Percentiles rank a stretch among this genome's conserved stretches.
Evolutionary conservation across 2,329 filamentous ascomycete species (phyloP).

Genomic region (Claviceps sp.): DNA sequence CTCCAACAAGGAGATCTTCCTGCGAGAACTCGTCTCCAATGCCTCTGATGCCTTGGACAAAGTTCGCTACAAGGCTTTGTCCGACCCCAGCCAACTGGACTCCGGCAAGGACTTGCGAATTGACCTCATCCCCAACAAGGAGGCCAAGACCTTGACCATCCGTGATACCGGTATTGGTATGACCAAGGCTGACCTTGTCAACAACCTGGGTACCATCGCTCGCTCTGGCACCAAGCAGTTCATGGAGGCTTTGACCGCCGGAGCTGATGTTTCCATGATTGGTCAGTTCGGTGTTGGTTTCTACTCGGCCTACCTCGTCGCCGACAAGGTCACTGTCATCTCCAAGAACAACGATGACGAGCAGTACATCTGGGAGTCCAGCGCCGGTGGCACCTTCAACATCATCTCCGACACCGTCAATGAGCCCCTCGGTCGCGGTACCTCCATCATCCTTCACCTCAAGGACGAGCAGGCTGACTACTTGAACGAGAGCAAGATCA

Average conservation of each 20-base stretch:
- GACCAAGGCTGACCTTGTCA: slow-evolving; percentile 99
- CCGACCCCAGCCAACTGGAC: slow-evolving; percentile 94
- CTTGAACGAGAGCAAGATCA: slow-evolving; percentile 97
- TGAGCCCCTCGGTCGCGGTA: slow-evolving; percentile 82
- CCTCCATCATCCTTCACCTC: slow-evolving; percentile 95
- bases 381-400: slow-evolving; percentile 93
- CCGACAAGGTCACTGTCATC: slow-evolving; percentile 86
- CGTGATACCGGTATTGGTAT: slow-evolving; percentile 98
- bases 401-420: slow-evolving; percentile 83
- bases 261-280: slow-evolving; percentile 99
- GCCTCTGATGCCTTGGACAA: slow-evolving; percentile 98
- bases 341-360: slow-evolving; percentile 99
- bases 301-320: slow-evolving; percentile 99
- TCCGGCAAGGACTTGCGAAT: slow-evolving; percentile 95
- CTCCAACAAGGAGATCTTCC: slow-evolving; percentile 99
- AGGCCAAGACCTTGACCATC: slow-evolving; percentile 94
- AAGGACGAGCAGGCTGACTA: slow-evolving; percentile 99
- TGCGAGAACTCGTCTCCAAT: slow-evolving; percentile 97
- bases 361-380: slow-evolving; percentile 99
- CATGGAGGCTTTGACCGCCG: slow-evolving; percentile 97
- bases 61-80: slow-evolving; percentile 97
- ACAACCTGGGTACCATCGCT: slow-evolving; percentile 99
- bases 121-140: slow-evolving; percentile 97
- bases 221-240: slow-evolving; percentile 99
- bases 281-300: slow-evolving; percentile 99